Conservation (phyloP, 2,329 filamentous ascomycete species). For the Fusarium sacchari region DNA sequence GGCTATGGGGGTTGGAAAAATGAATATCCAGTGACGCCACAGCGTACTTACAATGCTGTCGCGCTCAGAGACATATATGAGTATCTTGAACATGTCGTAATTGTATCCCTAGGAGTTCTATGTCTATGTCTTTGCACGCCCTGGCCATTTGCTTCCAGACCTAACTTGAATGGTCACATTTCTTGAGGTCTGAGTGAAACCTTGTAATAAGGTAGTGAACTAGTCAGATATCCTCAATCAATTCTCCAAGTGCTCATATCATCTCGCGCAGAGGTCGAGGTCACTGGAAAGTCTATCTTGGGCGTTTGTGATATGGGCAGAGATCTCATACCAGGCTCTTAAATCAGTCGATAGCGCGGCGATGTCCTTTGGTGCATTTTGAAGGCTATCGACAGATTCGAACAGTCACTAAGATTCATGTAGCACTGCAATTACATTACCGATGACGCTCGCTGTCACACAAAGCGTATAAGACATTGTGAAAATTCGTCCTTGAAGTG, state of each 20-base stretch:
- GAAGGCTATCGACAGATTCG: not conserved
- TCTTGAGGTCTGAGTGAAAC: not conserved
- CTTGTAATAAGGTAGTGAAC: not conserved
- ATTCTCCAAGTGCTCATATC: not conserved
- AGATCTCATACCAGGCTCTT: not conserved
- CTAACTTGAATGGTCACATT: not conserved
- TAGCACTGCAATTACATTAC: fast-evolving
- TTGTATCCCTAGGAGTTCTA: not conserved
- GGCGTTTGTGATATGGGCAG: fast-evolving
- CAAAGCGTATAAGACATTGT: not conserved
- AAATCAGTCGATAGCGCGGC: not conserved
- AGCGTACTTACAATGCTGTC: not conserved
- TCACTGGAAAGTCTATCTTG: not conserved
- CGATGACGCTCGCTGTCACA: not conserved
- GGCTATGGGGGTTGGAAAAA: no score
- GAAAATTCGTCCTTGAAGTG: no score
- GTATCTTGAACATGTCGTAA: not conserved
- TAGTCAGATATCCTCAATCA: not conserved
- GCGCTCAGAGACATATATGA: not conserved
- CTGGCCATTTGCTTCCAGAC: not conserved
- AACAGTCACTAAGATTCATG: not conserved
- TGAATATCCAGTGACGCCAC: no score
- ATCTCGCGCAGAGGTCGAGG: fast-evolving
- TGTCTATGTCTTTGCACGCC: not conserved
- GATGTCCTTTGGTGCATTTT: not conserved